Evolutionary conservation across 2,329 filamentous ascomycete genomes (phyloP).

Genomic region (Alternaria novae-zelandiae): DNA sequence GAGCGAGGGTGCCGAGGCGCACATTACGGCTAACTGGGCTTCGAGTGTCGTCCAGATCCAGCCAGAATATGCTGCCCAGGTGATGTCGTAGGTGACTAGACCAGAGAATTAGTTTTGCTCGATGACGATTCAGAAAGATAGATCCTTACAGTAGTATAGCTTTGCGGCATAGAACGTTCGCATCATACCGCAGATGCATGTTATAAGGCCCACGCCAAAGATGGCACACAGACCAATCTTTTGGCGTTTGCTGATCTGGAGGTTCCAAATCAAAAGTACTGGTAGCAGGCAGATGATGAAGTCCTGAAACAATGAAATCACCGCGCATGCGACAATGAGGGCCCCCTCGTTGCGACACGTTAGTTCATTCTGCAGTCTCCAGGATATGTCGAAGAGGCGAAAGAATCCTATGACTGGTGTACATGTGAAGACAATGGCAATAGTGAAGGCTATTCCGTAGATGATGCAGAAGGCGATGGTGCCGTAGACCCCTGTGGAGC

Average conservation of each 20-base stretch:
- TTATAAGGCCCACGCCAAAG: conserved; percentile 52
- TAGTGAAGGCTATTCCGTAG: conserved; percentile 49
- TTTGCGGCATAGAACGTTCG: conserved; percentile 48
- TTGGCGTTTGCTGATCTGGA: conserved; percentile 52
- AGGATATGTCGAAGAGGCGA: conserved; percentile 44
- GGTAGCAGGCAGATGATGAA: conserved; percentile 52
- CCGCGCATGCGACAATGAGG: conserved; percentile 48
- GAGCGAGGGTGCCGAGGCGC: conserved; percentile 52
- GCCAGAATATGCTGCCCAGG: conserved; percentile 48
- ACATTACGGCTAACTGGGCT: conserved; percentile 51
- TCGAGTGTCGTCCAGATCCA: conserved; percentile 53
- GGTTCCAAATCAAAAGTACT: conserved; percentile 53
- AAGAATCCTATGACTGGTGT: conserved; percentile 51
- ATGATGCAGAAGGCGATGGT: conserved; percentile 48
- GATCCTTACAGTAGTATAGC: conserved; percentile 34
- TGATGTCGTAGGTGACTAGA: conserved; percentile 48
- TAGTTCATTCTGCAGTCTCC: conserved; percentile 39
- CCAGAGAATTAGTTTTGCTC: not conserved
- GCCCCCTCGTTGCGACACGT: conserved; percentile 48
- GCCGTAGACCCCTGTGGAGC: conserved; percentile 31
- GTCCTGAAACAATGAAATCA: conserved; percentile 50
- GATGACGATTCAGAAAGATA: not conserved
- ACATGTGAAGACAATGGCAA: conserved; percentile 48
- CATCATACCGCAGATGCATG: conserved; percentile 45
- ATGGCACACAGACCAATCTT: conserved; percentile 55